Percentiles rank a stretch among this genome's conserved stretches.
These are phyloP conservation scores for Dorcoceras hygrometricum DNA, from an alignment of 257 asterid genomes.

Conservation along the genomic window DNA sequence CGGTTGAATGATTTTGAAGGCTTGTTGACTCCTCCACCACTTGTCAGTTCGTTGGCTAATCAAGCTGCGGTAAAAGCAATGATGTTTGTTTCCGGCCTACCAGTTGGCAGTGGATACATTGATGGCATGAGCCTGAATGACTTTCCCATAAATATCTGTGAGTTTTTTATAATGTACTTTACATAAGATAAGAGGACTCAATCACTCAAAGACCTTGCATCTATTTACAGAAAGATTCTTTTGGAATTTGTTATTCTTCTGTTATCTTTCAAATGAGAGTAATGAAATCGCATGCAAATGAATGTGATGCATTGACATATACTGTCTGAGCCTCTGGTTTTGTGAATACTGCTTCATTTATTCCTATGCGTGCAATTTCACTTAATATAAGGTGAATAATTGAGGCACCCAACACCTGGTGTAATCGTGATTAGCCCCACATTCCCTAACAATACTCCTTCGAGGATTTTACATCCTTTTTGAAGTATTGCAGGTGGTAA, in stretches of 20 bases:
- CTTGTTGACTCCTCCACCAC: conserved; percentile 76
- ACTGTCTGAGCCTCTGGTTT: not conserved
- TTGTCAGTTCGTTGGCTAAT: conserved; percentile 78
- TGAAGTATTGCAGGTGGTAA: no score
- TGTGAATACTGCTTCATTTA: conserved; percentile 8
- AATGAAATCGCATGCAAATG: conserved; percentile 11
- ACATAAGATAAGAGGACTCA: conserved; percentile 6
- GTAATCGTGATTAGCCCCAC: no score
- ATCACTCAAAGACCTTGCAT: conserved; percentile 12
- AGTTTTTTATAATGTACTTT: conserved; percentile 38
- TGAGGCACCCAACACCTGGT: no score
- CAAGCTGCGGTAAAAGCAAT: conserved; percentile 95
- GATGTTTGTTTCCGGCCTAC: conserved; percentile 79
- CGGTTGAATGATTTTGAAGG: conserved; percentile 83
- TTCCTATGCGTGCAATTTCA: conserved; percentile 14
- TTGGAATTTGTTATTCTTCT: conserved; percentile 8
- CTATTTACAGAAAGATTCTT: conserved; percentile 11
- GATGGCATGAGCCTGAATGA: conserved; percentile 86
- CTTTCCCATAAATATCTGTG: conserved; percentile 71
- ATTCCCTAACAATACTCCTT: no score
- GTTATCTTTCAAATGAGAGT: not conserved
- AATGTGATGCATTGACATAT: conserved; percentile 11
- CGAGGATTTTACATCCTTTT: no score
- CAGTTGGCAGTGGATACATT: conserved; percentile 73
- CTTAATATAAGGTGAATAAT: not conserved